Conservation (phyloP, 352 stramenopile genomes). For the Elongisporangium undulatum region DNA sequence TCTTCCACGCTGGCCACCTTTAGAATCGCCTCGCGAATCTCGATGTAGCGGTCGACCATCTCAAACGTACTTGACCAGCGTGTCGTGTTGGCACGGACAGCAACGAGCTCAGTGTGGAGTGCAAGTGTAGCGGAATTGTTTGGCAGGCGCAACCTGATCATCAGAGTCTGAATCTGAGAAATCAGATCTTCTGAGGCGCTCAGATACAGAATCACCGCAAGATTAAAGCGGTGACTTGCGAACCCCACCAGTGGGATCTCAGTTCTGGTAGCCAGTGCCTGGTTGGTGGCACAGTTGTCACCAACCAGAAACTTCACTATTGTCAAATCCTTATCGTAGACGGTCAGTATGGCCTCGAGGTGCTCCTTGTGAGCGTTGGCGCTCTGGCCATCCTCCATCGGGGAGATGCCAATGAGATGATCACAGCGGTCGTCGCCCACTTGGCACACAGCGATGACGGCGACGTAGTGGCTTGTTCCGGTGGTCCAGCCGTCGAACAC, state of each 20-base stretch:
- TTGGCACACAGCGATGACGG: slow-evolving; percentile 5
- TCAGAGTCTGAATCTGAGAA: slow-evolving; percentile 6
- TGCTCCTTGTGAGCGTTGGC: slow-evolving; percentile 8
- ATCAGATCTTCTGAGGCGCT: slow-evolving; percentile 4
- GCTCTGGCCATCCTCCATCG: slow-evolving; percentile 5
- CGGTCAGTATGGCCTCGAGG: slow-evolving; percentile 1
- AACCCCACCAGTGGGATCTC: slow-evolving; percentile 2
- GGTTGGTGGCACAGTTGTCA: slow-evolving; percentile 7
- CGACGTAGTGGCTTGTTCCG: slow-evolving; percentile 8
- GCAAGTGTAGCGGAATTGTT: slow-evolving; percentile 6
- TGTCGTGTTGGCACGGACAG: slow-evolving; percentile 6
- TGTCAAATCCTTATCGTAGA: slow-evolving; percentile 1
- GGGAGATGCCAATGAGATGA: slow-evolving; percentile 7
- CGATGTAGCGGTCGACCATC: slow-evolving; percentile 10
- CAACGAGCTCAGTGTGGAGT: slow-evolving; percentile 4
- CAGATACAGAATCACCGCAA: slow-evolving; percentile 11
- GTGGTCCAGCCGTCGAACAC: slow-evolving; percentile 16
- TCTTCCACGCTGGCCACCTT: slow-evolving; percentile 7
- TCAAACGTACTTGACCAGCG: slow-evolving; percentile 6
- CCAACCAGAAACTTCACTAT: slow-evolving; percentile 6
- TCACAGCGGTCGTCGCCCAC: slow-evolving; percentile 4
- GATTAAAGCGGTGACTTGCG: slow-evolving; percentile 2
- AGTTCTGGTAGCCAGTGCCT: not conserved
- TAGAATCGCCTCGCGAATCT: slow-evolving; percentile 8
- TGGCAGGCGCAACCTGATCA: slow-evolving; percentile 5